phyloP scores from a whole-genome alignment of 257 asterid genomes.

The Dorcoceras hygrometricum region DNA sequence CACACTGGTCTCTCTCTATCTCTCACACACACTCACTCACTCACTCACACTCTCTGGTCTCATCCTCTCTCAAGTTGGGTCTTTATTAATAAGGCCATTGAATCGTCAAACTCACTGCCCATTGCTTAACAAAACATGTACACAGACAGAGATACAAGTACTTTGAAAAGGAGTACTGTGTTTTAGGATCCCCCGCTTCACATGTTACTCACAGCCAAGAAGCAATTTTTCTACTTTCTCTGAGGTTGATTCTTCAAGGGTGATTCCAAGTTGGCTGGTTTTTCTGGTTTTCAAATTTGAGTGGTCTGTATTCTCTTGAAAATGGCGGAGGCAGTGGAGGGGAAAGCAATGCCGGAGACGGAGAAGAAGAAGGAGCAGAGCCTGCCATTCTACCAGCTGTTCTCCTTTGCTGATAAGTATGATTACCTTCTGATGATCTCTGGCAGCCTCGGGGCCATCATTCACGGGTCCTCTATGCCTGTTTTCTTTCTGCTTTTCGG shows the following conservation, averaged over 20 bases:
- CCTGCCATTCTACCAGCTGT: conserved; percentile 54
- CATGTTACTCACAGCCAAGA: conserved; percentile 15
- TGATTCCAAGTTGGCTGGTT: conserved; percentile 19
- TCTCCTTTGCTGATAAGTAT: conserved; percentile 50
- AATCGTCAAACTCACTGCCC: conserved; percentile 18
- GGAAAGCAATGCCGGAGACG: conserved; percentile 49
- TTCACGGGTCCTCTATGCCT: conserved; percentile 98
- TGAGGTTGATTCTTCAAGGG: conserved; percentile 25
- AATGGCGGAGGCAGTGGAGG: conserved; percentile 55
- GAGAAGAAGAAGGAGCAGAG: conserved; percentile 69
- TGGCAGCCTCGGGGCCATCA: conserved; percentile 73
- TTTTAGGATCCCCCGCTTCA: conserved; percentile 19
- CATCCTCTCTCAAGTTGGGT: background rate
- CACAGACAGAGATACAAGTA: background rate
- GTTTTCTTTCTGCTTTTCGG: conserved; percentile 94
- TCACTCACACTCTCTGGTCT: background rate
- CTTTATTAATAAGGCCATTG: conserved; percentile 24
- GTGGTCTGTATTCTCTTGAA: background rate
- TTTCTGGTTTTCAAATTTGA: background rate
- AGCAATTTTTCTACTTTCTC: conserved; percentile 1
- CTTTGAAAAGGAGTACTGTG: background rate
- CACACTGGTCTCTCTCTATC: background rate
- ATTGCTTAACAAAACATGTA: background rate
- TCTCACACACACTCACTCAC: background rate
- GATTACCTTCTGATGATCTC: conserved; percentile 39